Evolutionary conservation across 495 filamentous ascomycete genomes (phyloP).

Genomic region (Penicillium robsamsonii): DNA sequence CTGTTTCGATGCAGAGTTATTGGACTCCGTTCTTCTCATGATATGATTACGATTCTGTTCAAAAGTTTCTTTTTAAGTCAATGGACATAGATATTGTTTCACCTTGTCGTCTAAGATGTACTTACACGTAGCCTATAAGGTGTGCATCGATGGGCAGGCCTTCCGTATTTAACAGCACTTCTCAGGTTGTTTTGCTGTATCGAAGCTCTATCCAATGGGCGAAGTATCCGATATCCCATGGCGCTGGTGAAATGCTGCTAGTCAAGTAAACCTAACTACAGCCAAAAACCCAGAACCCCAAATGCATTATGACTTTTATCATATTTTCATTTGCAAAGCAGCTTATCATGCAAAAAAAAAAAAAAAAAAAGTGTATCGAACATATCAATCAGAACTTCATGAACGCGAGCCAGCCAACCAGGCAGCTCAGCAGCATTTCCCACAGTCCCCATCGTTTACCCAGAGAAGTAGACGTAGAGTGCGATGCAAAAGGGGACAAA

Average conservation of each 20-base stretch:
- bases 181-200: background rate
- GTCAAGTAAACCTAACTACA: background rate
- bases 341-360: constrained; percentile 9
- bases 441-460: background rate
- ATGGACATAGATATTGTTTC: constrained; percentile 10
- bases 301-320: background rate
- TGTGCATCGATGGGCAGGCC: background rate
- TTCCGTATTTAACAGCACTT: background rate
- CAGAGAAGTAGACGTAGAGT: background rate
- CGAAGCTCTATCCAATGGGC: background rate
- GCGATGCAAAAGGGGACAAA: background rate
- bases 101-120: background rate
- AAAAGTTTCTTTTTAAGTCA: constrained; percentile 11
- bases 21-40: constrained; percentile 6
- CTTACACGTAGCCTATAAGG: background rate
- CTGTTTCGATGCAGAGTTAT: constrained; percentile 8
- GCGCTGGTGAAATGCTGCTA: background rate
- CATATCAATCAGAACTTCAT: constrained; percentile 15
- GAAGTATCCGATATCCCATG: background rate
- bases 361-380: constrained; percentile 8
- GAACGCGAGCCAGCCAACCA: background rate
- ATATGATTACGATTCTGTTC: constrained; percentile 15
- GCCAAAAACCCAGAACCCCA: background rate
- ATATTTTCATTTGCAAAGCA: constrained; percentile 1
- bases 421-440: constrained; percentile 6